Evolutionary conservation across 2,329 filamentous ascomycete genomes (phyloP).

Genomic region (Cercospora sesami): DNA sequence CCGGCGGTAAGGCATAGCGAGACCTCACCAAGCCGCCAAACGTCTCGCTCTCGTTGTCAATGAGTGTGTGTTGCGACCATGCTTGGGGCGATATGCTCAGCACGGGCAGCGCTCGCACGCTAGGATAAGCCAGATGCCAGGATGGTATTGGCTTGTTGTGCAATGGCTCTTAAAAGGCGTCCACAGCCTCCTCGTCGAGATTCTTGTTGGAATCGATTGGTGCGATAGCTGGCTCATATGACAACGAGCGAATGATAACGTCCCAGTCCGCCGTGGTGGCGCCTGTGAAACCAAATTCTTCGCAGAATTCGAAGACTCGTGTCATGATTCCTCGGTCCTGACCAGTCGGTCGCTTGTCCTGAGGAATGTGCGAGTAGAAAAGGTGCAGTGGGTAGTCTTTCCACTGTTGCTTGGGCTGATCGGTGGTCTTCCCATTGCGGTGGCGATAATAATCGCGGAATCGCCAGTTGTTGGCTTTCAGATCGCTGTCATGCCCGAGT

Average conservation of each 20-base stretch:
- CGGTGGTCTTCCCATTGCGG: background rate
- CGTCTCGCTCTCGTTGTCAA: no score
- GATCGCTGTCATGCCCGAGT: background rate
- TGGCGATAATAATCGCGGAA: background rate
- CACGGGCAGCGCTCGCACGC: background rate
- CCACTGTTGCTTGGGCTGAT: background rate
- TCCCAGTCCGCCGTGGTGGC: background rate
- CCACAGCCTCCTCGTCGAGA: background rate
- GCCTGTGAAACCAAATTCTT: accelerated
- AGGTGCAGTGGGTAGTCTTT: background rate
- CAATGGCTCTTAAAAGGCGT: background rate
- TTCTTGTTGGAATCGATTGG: background rate
- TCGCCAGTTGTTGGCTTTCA: background rate
- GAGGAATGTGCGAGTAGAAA: background rate
- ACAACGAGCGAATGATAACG: background rate
- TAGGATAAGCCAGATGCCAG: background rate
- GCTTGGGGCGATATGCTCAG: background rate
- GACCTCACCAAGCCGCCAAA: no score
- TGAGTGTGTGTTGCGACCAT: no score
- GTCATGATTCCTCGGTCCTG: slow-evolving; percentile 15
- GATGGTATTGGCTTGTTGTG: background rate
- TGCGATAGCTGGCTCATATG: background rate
- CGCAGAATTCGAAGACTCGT: background rate
- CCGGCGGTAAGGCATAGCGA: no score
- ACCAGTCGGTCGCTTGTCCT: background rate